A percentile compares a stretch with the other conserved stretches of the same genome.
Conservation (phyloP, 83 land plant species). For the Larix sibirica region DNA sequence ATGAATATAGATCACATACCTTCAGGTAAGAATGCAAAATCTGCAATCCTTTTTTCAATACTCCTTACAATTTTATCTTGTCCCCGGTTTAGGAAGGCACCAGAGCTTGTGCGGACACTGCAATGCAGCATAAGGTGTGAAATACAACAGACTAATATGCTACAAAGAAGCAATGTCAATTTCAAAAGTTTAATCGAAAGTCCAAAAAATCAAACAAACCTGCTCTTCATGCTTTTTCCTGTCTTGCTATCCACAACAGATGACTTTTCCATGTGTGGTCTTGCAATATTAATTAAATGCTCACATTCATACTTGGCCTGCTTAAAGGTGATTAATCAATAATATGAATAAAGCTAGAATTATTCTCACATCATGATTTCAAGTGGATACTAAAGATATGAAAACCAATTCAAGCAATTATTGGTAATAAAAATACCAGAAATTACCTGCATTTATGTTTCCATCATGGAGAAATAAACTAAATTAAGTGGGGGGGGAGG, state of each 20-base stretch:
- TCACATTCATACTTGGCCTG: slow-evolving; percentile 36
- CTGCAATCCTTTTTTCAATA: slow-evolving; percentile 49
- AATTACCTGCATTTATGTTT: not conserved
- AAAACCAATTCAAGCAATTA: not conserved
- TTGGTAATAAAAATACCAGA: not conserved
- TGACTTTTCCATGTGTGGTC: slow-evolving; percentile 26
- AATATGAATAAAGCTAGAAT: not conserved
- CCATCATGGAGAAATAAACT: not conserved
- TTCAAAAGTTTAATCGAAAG: slow-evolving; percentile 5
- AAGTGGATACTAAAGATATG: not conserved
- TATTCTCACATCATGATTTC: not conserved
- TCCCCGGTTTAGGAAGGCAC: slow-evolving; percentile 40
- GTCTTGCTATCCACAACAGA: slow-evolving; percentile 39
- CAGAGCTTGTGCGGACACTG: slow-evolving; percentile 62
- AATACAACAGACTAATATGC: not conserved
- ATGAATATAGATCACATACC: slow-evolving; percentile 21
- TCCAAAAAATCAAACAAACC: not conserved
- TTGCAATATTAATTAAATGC: slow-evolving; percentile 23
- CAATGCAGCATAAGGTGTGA: not conserved
- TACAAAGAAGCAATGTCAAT: not conserved
- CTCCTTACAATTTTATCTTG: slow-evolving; percentile 35
- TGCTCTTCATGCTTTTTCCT: slow-evolving; percentile 27
- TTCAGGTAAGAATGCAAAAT: slow-evolving; percentile 36
- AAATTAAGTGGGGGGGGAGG: not conserved
- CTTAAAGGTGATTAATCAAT: not conserved